phyloP scores from a whole-genome alignment of 164 flowering plant genomes.

The Protea cynaroides region DNA sequence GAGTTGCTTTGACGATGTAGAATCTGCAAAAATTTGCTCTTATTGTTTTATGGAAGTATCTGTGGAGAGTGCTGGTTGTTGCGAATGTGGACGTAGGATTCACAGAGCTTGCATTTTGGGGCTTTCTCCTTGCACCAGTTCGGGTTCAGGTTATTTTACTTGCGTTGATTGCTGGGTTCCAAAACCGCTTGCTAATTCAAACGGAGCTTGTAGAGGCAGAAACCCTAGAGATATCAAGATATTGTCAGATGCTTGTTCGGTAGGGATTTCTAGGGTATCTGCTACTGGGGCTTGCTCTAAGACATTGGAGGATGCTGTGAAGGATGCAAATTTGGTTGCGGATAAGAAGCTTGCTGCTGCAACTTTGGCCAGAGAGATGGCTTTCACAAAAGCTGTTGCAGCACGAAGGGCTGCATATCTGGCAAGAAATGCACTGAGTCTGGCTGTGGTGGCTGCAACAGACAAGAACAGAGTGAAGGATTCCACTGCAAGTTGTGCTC shows the following conservation, averaged over 20 bases:
- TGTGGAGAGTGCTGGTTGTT: constrained; percentile 23
- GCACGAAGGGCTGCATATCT: constrained; percentile 31
- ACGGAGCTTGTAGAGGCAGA: constrained; percentile 10
- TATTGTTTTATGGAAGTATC: constrained; percentile 44
- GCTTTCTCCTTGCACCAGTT: constrained; percentile 26
- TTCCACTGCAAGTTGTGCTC: neutral
- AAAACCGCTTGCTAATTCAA: constrained; percentile 13
- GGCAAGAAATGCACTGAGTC: constrained; percentile 25
- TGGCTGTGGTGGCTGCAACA: constrained; percentile 10
- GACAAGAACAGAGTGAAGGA: constrained; percentile 7
- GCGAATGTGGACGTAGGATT: constrained; percentile 30
- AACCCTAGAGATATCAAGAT: constrained; percentile 6
- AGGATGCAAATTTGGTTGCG: constrained; percentile 27
- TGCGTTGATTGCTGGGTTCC: constrained; percentile 87
- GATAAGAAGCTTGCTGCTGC: constrained; percentile 29
- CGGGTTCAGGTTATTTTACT: constrained; percentile 19
- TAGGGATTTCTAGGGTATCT: constrained; percentile 8
- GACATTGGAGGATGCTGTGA: constrained; percentile 28
- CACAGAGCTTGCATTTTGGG: constrained; percentile 37
- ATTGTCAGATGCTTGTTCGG: neutral
- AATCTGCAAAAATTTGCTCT: constrained; percentile 45
- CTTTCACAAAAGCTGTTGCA: constrained; percentile 24
- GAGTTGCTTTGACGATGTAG: constrained; percentile 32
- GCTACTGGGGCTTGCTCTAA: neutral
- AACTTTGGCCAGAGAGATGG: constrained; percentile 29